These are phyloP conservation scores for Lachancea thermotolerans DNA, from an alignment of 805 yeast species.

Conservation along the genomic window DNA sequence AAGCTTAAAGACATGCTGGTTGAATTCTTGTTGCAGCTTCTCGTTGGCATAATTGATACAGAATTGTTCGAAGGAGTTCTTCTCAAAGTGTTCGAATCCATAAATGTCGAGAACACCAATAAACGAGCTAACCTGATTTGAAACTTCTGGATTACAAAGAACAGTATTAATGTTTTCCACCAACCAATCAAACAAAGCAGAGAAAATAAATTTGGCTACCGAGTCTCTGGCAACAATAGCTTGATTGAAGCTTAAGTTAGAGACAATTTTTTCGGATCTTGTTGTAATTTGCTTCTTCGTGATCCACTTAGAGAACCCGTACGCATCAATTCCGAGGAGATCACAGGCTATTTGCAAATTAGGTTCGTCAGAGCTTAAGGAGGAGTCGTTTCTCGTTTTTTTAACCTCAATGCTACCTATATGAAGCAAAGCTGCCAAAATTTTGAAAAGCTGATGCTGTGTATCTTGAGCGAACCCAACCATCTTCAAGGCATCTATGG, in stretches of 20 bases:
- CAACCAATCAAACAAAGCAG: constrained; percentile 92
- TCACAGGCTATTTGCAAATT: constrained; percentile 76
- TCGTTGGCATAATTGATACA: constrained; percentile 97
- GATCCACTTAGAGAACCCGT: constrained; percentile 78
- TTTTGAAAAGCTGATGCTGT: constrained; percentile 64
- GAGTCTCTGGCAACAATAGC: constrained; percentile 92
- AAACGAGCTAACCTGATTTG: constrained; percentile 54
- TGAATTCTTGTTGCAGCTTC: constrained; percentile 93
- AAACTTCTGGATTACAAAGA: constrained; percentile 68
- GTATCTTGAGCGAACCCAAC: constrained; percentile 62
- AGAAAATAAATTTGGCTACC: constrained; percentile 89
- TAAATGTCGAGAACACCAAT: constrained; percentile 97
- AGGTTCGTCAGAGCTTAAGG: constrained; percentile 79
- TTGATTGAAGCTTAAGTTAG: constrained; percentile 74
- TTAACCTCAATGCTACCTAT: constrained; percentile 87
- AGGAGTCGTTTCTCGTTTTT: constrained; percentile 79
- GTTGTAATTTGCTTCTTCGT: constrained; percentile 87
- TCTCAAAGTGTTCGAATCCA: constrained; percentile 94
- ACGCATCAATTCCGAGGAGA: constrained; percentile 71
- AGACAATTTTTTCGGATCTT: constrained; percentile 84
- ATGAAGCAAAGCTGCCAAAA: constrained; percentile 84
- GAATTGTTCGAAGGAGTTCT: constrained; percentile 93
- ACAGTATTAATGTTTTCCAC: constrained; percentile 78
- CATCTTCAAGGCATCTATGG: constrained; percentile 66
- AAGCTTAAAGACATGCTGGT: constrained; percentile 92